phyloP scores from a whole-genome alignment of 75 land plant genomes.

The Sequoia sempervirens region DNA sequence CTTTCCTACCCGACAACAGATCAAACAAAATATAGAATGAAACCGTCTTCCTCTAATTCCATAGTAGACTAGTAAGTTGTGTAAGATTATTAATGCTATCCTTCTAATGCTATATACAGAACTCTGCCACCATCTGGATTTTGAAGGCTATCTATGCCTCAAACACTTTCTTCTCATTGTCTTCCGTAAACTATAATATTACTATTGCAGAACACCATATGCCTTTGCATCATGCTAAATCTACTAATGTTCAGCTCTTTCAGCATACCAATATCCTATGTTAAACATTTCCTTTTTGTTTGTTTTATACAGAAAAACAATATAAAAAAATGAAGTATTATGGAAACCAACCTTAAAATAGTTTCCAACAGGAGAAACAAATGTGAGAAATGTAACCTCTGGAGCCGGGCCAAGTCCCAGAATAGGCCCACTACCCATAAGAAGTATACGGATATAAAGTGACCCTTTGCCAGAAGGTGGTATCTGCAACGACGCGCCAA shows the following conservation, averaged over 20 bases:
- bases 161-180: too few relatives aligned
- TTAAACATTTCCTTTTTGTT: background rate
- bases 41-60: too few relatives aligned
- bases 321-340: background rate
- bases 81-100: too few relatives aligned
- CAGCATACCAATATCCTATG: background rate
- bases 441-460: conserved; percentile 30
- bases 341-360: conserved; percentile 26
- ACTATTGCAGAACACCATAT: background rate
- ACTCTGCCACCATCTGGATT: too few relatives aligned
- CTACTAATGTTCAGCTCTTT: background rate
- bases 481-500: conserved; percentile 13
- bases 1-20: too few relatives aligned
- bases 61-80: too few relatives aligned
- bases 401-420: conserved; percentile 36
- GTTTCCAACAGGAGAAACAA: conserved; percentile 34
- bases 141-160: too few relatives aligned
- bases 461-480: conserved; percentile 38
- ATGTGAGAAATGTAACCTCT: conserved; percentile 24
- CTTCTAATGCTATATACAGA: too few relatives aligned
- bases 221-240: background rate
- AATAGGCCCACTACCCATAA: conserved; percentile 28
- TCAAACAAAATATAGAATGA: too few relatives aligned
- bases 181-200: too few relatives aligned
- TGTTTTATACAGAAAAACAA: background rate